These are phyloP conservation scores for Tulasnella sp. DNA, from an alignment of 768 basidiomycete genomes.

Conservation along the genomic window DNA sequence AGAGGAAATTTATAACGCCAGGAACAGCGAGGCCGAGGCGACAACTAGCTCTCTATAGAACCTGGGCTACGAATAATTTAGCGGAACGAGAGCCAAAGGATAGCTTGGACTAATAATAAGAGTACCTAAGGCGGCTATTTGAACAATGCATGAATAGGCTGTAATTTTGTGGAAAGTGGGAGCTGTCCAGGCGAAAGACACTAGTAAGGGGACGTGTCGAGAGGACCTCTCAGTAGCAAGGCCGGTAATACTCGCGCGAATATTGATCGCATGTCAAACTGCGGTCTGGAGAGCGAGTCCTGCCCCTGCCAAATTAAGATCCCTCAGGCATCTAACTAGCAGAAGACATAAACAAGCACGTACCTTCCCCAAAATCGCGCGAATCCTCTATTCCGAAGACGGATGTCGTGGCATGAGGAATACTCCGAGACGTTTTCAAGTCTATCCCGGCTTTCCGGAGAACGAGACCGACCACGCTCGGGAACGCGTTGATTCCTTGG, in stretches of 20 bases:
- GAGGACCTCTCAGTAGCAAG: background rate
- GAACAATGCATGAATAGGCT: background rate
- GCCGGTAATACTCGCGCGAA: background rate
- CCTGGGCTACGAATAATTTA: background rate
- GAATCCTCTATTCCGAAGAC: background rate
- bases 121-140: background rate
- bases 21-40: background rate
- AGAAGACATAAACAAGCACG: background rate
- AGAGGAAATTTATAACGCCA: constrained; percentile 19
- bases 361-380: background rate
- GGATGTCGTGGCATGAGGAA: background rate
- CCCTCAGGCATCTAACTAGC: background rate
- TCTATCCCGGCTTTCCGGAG: background rate
- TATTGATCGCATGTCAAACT: background rate
- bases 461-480: background rate
- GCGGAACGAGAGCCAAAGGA: background rate
- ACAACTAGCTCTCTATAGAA: background rate
- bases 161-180: background rate
- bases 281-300: background rate
- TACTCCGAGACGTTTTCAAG: background rate
- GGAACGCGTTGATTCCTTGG: background rate
- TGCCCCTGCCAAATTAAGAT: background rate
- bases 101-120: background rate
- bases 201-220: too few relatives aligned
- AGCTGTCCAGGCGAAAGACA: too few relatives aligned